phyloP scores from a whole-genome alignment of 2,329 filamentous ascomycete species.

The Ophiostoma australiae region DNA sequence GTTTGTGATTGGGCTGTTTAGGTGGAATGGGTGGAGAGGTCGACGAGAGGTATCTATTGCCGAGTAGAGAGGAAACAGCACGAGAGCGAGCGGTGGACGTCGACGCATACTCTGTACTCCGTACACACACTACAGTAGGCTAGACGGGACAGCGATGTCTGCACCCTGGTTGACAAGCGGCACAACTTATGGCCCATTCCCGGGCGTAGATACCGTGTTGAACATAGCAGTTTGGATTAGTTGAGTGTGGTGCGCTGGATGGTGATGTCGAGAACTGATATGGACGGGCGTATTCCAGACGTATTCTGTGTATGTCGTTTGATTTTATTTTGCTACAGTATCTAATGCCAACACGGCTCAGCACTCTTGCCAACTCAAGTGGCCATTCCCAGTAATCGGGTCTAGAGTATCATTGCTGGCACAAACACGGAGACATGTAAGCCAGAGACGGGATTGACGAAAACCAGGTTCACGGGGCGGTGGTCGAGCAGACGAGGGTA shows the following conservation, averaged over 20 bases:
- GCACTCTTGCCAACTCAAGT: background rate
- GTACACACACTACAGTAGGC: background rate
- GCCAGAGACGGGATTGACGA: background rate
- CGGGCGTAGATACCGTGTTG: background rate
- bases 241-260: background rate
- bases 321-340: background rate
- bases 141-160: background rate
- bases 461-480: background rate
- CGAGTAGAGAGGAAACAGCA: background rate
- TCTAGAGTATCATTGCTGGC: background rate
- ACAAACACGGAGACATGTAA: background rate
- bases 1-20: slow-evolving; percentile 8
- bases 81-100: background rate
- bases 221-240: background rate
- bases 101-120: too few relatives aligned
- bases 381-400: background rate
- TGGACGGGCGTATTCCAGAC: too few relatives aligned
- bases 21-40: background rate
- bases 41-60: background rate
- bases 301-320: too few relatives aligned
- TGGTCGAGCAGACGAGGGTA: background rate
- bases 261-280: background rate
- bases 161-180: slow-evolving; percentile 7
- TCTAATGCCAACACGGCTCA: background rate
- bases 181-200: slow-evolving; percentile 11